A percentile compares a stretch with the other conserved stretches of the same genome.
Conservation (phyloP, 441 rosid genomes). For the Mallotus japonicus region DNA sequence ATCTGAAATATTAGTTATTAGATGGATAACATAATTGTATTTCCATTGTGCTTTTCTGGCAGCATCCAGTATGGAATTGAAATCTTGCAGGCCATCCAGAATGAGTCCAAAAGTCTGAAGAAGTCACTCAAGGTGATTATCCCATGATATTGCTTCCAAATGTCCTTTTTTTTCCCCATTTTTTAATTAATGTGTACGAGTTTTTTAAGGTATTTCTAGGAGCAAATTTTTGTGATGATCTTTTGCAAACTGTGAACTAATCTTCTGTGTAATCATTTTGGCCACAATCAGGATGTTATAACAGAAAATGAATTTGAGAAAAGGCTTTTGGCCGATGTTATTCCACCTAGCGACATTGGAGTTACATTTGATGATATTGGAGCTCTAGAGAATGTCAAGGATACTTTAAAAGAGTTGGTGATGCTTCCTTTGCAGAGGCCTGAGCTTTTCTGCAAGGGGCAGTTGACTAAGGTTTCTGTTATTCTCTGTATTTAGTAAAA, state of each 20-base stretch:
- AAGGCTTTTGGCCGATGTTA: constrained; percentile 84
- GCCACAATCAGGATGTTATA: constrained; percentile 66
- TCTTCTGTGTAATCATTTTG: constrained; percentile 21
- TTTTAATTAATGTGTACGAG: not conserved
- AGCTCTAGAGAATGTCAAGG: constrained; percentile 93
- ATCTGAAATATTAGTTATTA: constrained; percentile 21
- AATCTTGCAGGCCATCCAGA: constrained; percentile 66
- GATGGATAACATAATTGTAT: constrained; percentile 28
- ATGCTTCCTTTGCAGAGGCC: constrained; percentile 96
- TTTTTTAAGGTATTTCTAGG: not conserved
- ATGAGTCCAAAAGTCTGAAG: constrained; percentile 75
- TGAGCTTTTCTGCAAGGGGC: constrained; percentile 91
- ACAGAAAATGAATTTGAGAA: constrained; percentile 96
- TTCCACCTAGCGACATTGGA: constrained; percentile 91
- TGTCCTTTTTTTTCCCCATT: not conserved
- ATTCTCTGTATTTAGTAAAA: constrained; percentile 12
- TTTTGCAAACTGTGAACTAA: constrained; percentile 2
- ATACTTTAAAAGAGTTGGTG: constrained; percentile 88
- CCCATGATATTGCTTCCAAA: constrained; percentile 4
- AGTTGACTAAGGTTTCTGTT: constrained; percentile 68
- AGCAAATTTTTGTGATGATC: not conserved
- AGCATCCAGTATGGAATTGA: constrained; percentile 76
- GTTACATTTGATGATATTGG: constrained; percentile 92
- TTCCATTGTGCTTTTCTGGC: constrained; percentile 42
- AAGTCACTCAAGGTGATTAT: constrained; percentile 75